phyloP scores from a whole-genome alignment of 495 filamentous ascomycete species.

The Penicillium lividum region DNA sequence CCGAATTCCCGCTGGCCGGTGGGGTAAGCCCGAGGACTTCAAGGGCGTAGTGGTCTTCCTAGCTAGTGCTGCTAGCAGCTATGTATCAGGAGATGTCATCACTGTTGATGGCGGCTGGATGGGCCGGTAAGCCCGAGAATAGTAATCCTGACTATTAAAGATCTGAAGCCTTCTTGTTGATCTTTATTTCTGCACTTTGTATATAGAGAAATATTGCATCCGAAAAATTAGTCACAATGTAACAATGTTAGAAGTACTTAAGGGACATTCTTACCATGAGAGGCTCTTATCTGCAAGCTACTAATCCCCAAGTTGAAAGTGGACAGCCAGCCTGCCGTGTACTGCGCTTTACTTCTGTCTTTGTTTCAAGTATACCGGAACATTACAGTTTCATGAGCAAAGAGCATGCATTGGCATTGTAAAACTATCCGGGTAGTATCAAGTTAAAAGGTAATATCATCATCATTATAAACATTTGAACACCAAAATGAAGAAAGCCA shows the following conservation, averaged over 20 bases:
- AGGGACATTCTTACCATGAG: no score
- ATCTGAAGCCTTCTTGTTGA: not conserved
- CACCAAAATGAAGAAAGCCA: not conserved
- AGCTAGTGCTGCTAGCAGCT: conserved; percentile 71
- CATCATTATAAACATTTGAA: conserved; percentile 13
- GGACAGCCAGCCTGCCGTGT: no score
- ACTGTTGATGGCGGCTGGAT: conserved; percentile 95
- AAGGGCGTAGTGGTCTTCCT: conserved; percentile 81
- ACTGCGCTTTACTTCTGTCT: no score
- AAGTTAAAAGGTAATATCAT: not conserved
- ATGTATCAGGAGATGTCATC: conserved; percentile 79
- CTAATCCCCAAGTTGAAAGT: no score
- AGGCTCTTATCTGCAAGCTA: no score
- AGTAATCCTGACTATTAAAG: not conserved
- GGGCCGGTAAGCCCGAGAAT: conserved; percentile 63
- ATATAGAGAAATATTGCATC: not conserved
- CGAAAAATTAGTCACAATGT: not conserved
- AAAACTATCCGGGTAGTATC: not conserved
- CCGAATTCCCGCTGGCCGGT: conserved; percentile 82
- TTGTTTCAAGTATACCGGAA: no score
- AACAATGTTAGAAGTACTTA: not conserved
- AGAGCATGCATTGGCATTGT: not conserved
- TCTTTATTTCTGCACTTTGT: not conserved
- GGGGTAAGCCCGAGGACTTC: conserved; percentile 88
- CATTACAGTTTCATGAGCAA: not conserved